Conservation (phyloP, 2,329 filamentous ascomycete genomes). For the Periconia digitata region DNA sequence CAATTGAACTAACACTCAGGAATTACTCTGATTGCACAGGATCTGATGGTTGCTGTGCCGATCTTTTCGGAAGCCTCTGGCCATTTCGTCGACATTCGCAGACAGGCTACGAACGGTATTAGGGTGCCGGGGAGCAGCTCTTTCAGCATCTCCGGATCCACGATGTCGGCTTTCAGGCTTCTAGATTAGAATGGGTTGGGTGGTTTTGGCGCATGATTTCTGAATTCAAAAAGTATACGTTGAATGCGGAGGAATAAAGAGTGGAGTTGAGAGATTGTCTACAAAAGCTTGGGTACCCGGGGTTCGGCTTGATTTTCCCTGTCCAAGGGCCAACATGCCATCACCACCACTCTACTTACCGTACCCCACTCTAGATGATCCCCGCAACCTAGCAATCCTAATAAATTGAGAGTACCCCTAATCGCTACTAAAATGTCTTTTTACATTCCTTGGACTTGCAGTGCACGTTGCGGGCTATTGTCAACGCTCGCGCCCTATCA, state of each 20-base stretch:
- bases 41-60: background rate
- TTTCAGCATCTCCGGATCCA: too few relatives aligned
- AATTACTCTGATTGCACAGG: background rate
- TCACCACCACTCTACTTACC: too few relatives aligned
- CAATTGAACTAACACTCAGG: background rate
- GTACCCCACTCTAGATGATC: background rate
- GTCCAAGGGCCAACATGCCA: background rate
- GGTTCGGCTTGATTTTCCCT: background rate
- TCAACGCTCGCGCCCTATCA: conserved; percentile 13
- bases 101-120: background rate
- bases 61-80: background rate
- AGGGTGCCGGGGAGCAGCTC: too few relatives aligned
- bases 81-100: background rate
- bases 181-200: too few relatives aligned
- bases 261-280: background rate
- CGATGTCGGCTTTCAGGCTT: too few relatives aligned
- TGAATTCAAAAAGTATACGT: background rate
- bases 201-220: too few relatives aligned
- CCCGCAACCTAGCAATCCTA: background rate
- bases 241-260: background rate
- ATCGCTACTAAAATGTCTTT: background rate
- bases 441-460: background rate
- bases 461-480: background rate
- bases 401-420: background rate
- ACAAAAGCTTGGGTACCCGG: background rate